Conservation (phyloP, 768 basidiomycete species). For the Pleurotus sapidus region DNA sequence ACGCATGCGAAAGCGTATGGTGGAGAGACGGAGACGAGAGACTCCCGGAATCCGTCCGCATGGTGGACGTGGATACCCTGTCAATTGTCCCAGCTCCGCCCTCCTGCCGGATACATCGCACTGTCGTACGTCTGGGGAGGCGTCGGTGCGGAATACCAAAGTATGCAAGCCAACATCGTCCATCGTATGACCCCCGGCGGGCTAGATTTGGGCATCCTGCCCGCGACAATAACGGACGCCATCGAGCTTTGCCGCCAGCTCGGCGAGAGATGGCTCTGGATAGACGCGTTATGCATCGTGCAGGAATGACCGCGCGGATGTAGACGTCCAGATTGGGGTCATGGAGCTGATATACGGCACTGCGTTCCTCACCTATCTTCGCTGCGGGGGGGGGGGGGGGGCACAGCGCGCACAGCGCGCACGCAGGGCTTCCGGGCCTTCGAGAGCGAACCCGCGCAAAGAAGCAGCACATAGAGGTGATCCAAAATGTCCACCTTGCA, state of each 20-base stretch:
- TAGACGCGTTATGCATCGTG: neutral
- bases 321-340: neutral
- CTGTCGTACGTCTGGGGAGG: constrained; percentile 6
- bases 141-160: neutral
- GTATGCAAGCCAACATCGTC: neutral
- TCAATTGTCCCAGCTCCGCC: neutral
- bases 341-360: neutral
- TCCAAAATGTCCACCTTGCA: neutral
- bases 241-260: neutral
- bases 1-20: neutral
- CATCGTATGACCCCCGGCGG: neutral
- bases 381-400: neutral
- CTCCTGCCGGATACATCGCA: neutral
- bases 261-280: neutral
- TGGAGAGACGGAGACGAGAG: neutral
- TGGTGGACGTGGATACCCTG: neutral
- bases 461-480: neutral
- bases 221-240: neutral
- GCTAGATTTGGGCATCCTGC: neutral
- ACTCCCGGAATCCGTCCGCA: neutral
- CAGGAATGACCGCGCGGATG: neutral
- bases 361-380: neutral
- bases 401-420: neutral
- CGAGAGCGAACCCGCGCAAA: neutral
- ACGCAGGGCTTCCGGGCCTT: neutral